Percentiles rank a stretch among this genome's conserved stretches.
Evolutionary conservation across 2,329 filamentous ascomycete genomes (phyloP).

Genomic region (Colletotrichum sp.): DNA sequence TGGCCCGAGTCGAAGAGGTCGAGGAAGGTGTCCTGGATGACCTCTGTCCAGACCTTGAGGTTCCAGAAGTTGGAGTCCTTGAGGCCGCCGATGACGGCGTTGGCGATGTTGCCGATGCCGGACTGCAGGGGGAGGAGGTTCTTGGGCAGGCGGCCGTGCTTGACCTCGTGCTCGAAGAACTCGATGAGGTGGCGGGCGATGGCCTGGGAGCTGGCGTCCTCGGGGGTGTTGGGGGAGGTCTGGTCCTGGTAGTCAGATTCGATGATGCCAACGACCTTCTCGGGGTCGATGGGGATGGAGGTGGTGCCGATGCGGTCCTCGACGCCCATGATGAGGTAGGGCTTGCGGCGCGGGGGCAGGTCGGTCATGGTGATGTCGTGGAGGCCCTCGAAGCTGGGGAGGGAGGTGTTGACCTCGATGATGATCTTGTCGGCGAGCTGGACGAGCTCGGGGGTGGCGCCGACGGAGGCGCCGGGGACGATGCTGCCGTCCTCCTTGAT

Average conservation of each 20-base stretch:
- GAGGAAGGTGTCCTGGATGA: constrained; percentile 90
- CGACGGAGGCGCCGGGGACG: constrained; percentile 84
- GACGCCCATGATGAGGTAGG: constrained; percentile 83
- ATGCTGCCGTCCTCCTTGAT: constrained; percentile 91
- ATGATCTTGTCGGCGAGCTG: constrained; percentile 93
- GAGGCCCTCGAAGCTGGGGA: constrained; percentile 84
- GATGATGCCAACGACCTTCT: constrained; percentile 83
- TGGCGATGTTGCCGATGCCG: constrained; percentile 92
- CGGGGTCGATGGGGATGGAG: constrained; percentile 83
- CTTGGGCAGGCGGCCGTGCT: constrained; percentile 75
- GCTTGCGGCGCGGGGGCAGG: constrained; percentile 79
- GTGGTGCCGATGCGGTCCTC: constrained; percentile 87
- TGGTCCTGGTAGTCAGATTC: constrained; percentile 85
- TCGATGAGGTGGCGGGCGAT: constrained; percentile 86
- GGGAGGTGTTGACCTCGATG: constrained; percentile 88
- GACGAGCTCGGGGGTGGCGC: constrained; percentile 83
- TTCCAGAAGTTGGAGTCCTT: constrained; percentile 83
- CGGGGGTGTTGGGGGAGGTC: constrained; percentile 75
- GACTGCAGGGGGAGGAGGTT: constrained; percentile 84
- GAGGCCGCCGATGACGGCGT: constrained; percentile 86
- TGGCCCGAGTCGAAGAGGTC: constrained; percentile 90
- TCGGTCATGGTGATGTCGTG: constrained; percentile 94
- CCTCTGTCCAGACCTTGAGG: constrained; percentile 92
- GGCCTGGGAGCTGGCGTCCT: constrained; percentile 73
- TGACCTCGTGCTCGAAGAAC: constrained; percentile 83